These are phyloP conservation scores for Penicillium hordei DNA, from an alignment of 2,329 filamentous ascomycete genomes.

Conservation along the genomic window DNA sequence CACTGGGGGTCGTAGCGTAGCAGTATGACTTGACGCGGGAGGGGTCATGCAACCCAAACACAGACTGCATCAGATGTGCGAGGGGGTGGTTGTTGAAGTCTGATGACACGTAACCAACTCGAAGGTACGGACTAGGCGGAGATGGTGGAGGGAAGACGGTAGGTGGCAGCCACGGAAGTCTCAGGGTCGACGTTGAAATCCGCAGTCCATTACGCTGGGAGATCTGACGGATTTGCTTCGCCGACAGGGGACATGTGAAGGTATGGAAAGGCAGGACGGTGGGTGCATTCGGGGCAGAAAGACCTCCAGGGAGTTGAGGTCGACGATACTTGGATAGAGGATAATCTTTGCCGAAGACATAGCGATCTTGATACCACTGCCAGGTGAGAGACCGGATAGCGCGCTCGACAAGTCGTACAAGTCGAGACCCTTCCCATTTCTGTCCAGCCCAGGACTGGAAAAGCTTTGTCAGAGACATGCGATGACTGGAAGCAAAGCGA, in stretches of 20 bases:
- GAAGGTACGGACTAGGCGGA: slow-evolving; percentile 79
- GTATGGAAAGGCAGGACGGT: slow-evolving; percentile 97
- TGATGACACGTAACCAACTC: slow-evolving; percentile 92
- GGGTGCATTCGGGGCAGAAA: slow-evolving; percentile 81
- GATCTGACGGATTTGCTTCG: slow-evolving; percentile 87
- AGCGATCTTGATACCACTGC: slow-evolving; percentile 83
- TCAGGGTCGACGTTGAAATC: slow-evolving; percentile 86
- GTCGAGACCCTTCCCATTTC: slow-evolving; percentile 83
- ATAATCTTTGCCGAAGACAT: slow-evolving; percentile 62
- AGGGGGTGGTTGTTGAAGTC: slow-evolving; percentile 99
- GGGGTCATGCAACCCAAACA: slow-evolving; percentile 85
- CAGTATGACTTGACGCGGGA: slow-evolving; percentile 79
- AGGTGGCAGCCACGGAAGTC: slow-evolving; percentile 78
- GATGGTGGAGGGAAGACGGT: slow-evolving; percentile 81
- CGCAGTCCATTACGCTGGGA: slow-evolving; percentile 91
- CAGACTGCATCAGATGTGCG: slow-evolving; percentile 97
- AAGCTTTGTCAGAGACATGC: slow-evolving; percentile 35
- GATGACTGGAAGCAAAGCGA: slow-evolving; percentile 27
- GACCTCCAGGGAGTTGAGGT: slow-evolving; percentile 67
- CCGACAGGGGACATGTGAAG: slow-evolving; percentile 90
- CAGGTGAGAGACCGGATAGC: slow-evolving; percentile 74
- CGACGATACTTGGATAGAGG: slow-evolving; percentile 64
- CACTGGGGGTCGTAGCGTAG: slow-evolving; percentile 91
- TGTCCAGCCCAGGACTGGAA: slow-evolving; percentile 65
- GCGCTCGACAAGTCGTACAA: slow-evolving; percentile 81